Evolutionary conservation across 768 basidiomycete genomes (phyloP), one percentile per base, ranked within the genome.

Genomic region (Pulveroboletus sp.): DNA sequence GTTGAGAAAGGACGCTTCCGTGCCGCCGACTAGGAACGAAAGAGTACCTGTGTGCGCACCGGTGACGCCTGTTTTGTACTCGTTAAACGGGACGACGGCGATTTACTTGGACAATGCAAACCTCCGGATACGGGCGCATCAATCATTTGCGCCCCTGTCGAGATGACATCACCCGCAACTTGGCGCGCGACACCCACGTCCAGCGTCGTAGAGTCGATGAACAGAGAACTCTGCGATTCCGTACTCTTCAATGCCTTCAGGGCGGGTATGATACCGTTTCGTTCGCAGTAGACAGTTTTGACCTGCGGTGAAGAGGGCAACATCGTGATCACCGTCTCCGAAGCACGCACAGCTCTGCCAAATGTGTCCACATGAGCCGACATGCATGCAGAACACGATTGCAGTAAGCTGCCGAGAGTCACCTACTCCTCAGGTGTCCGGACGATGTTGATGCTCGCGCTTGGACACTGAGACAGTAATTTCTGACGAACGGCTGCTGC

Each of bases 51-150:
- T 89, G 63, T 84, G 83, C 9, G 94, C 94, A 28, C 92, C 94
- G 12, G 86, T 73, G 9, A 92, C 89, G 31, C 92, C 87, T 90
- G 54, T 44, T 32, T 37, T 37, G 39, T 7, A 28, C 38, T 58
- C 39, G 62, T 27, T 30, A 31, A 35, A 14, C 43, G 47, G 24
- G 8, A n/a, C 39, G 40, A 17, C 39, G 40, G 26, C 27, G 35
- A 47, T 27, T 27, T 43, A 46, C 44, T 17, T 15, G 26, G 47
- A 39, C 14, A 48, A 43, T 36, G 68, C 81, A 47, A 63, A 87
- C 91, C 93, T 49, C 94, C 94, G 42, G 91, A 93, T 1, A 97
- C 93, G 3, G 94, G 94, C 6, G 94, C 93, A 64, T 97, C 94
- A 18, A 96, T 76, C 82, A 96, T 92, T 36, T 69, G 69, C 7